These are phyloP conservation scores for Backusella psychrophila DNA, from an alignment of 192 early-diverging fungal species.

Conservation along the genomic window DNA sequence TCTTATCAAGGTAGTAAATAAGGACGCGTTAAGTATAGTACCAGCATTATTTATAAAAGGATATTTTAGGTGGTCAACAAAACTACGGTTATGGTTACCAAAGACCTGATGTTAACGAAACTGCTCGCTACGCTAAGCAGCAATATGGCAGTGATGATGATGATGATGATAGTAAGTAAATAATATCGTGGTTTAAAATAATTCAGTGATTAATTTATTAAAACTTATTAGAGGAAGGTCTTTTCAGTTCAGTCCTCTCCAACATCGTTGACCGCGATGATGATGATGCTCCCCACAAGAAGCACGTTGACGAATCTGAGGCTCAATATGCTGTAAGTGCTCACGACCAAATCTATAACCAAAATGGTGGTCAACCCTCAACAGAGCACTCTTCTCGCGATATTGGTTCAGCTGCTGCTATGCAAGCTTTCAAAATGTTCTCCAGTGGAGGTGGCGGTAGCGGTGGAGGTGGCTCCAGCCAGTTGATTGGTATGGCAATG, in stretches of 20 bases:
- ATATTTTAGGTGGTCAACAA: not conserved
- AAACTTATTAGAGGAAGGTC: constrained; percentile 5
- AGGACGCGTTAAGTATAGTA: not conserved
- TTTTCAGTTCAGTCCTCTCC: constrained; percentile 27
- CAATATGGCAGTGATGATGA: not conserved
- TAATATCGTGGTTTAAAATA: not conserved
- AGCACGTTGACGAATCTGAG: constrained; percentile 15
- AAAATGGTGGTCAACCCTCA: constrained; percentile 12
- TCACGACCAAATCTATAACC: constrained; percentile 32
- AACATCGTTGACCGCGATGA: constrained; percentile 10
- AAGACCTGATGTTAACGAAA: not conserved
- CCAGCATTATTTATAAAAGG: not conserved
- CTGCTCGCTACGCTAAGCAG: constrained; percentile 10
- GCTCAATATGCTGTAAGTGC: constrained; percentile 17
- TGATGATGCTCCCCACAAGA: constrained; percentile 20
- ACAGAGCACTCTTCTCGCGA: constrained; percentile 23
- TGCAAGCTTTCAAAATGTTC: constrained; percentile 39
- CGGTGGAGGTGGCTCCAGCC: constrained; percentile 11
- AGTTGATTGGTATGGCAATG: constrained; percentile 39
- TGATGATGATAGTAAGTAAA: not conserved
- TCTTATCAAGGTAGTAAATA: not conserved
- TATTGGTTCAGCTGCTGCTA: constrained; percentile 37
- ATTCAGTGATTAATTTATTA: not conserved
- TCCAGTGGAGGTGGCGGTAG: constrained; percentile 16
- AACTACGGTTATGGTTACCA: not conserved